A percentile compares a stretch with the other conserved stretches of the same genome.
These are phyloP conservation scores for Phoma sp. DNA, from an alignment of 2,329 filamentous ascomycete genomes.

Conservation along the genomic window DNA sequence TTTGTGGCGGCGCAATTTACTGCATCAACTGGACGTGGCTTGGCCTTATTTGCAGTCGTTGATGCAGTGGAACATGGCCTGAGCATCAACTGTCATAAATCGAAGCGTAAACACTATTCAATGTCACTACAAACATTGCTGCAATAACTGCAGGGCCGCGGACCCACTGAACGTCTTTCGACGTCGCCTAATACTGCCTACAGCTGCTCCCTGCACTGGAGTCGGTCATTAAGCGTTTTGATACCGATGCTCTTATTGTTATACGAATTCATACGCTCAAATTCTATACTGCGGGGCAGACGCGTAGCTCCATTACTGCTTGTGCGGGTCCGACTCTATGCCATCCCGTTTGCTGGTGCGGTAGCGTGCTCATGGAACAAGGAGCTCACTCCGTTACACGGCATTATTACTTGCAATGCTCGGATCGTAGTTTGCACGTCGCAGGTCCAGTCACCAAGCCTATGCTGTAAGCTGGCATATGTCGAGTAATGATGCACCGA, in stretches of 20 bases:
- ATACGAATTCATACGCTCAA: slow-evolving; percentile 13
- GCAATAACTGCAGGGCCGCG: not conserved
- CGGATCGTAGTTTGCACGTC: slow-evolving; percentile 18
- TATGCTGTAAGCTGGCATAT: slow-evolving; percentile 8
- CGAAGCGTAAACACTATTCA: not conserved
- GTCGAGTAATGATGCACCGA: slow-evolving; percentile 17
- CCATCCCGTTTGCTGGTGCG: slow-evolving; percentile 33
- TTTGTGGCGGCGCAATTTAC: not conserved
- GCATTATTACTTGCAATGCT: slow-evolving; percentile 6
- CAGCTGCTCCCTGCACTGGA: slow-evolving; percentile 11
- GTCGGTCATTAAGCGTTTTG: slow-evolving; percentile 5
- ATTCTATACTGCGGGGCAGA: slow-evolving; percentile 42
- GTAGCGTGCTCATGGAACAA: slow-evolving; percentile 29
- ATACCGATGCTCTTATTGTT: slow-evolving; percentile 6
- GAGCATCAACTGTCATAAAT: slow-evolving; percentile 21
- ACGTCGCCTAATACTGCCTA: slow-evolving; percentile 9
- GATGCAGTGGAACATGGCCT: slow-evolving; percentile 14
- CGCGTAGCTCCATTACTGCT: slow-evolving; percentile 24
- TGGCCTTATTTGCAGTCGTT: not conserved
- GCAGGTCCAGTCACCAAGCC: slow-evolving; percentile 10
- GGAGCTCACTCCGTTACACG: slow-evolving; percentile 24
- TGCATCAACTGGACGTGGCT: not conserved
- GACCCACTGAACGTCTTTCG: slow-evolving; percentile 1
- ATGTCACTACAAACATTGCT: slow-evolving; percentile 1
- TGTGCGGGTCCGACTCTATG: slow-evolving; percentile 19